phyloP scores from a whole-genome alignment of 2,329 filamentous ascomycete genomes.

The Neophaeococcomyces aloes region DNA sequence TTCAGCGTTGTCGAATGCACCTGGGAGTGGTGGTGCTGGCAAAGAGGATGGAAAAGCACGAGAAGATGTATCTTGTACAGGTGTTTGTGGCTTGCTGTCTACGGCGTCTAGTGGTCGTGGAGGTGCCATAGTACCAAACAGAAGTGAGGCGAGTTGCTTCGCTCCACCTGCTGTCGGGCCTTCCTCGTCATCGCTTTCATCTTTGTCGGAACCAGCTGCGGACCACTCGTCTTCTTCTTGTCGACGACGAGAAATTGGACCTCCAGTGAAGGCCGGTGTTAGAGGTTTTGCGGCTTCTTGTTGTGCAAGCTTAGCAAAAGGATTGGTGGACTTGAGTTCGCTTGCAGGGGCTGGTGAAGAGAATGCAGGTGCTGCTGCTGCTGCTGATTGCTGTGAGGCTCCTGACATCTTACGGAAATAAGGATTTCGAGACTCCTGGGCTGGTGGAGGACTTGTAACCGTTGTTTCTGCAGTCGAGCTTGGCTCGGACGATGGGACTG shows the following conservation, averaged over 20 bases:
- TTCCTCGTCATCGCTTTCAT: slow-evolving; percentile 58
- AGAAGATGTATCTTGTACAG: slow-evolving; percentile 34
- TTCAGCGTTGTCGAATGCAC: slow-evolving; percentile 31
- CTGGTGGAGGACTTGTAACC: slow-evolving; percentile 37
- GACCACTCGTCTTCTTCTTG: slow-evolving; percentile 73
- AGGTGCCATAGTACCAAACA: slow-evolving; percentile 95
- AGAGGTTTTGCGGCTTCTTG: slow-evolving; percentile 39
- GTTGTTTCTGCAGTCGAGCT: slow-evolving; percentile 36
- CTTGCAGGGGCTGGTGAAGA: slow-evolving; percentile 30
- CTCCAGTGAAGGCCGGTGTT: slow-evolving; percentile 37
- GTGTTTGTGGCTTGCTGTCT: slow-evolving; percentile 37
- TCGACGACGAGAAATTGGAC: slow-evolving; percentile 42
- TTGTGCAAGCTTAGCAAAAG: slow-evolving; percentile 76
- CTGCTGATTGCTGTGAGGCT: slow-evolving; percentile 41
- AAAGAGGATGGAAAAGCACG: slow-evolving; percentile 31
- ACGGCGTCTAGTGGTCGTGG: slow-evolving; percentile 77
- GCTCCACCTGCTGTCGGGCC: slow-evolving; percentile 71
- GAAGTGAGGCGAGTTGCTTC: slow-evolving; percentile 82
- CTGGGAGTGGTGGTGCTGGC: slow-evolving; percentile 31
- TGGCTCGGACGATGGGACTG: slow-evolving; percentile 32
- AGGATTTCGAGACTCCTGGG: slow-evolving; percentile 81
- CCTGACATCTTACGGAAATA: slow-evolving; percentile 86
- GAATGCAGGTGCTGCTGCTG: slow-evolving; percentile 30
- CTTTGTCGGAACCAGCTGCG: slow-evolving; percentile 61
- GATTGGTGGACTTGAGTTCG: slow-evolving; percentile 71